These are phyloP conservation scores for Eucalyptus tenuipes DNA, from an alignment of 345 rosid species.

Conservation along the genomic window DNA sequence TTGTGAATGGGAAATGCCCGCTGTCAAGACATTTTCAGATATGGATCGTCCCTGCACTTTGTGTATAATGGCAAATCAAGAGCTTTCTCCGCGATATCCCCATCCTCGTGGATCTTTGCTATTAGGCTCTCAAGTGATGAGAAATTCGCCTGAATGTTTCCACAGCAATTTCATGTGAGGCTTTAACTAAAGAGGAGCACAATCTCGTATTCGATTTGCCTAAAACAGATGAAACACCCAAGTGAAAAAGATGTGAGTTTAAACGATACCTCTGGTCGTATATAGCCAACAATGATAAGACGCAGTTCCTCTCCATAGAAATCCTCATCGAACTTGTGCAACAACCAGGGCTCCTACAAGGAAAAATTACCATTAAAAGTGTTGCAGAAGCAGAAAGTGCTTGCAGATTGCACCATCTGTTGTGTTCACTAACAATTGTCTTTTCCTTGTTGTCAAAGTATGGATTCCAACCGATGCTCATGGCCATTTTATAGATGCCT, in stretches of 20 bases:
- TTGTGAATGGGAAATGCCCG: neutral
- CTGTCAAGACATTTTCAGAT: slow-evolving; percentile 4
- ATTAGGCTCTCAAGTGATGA: slow-evolving; percentile 55
- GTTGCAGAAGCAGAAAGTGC: neutral
- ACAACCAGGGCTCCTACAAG: slow-evolving; percentile 89
- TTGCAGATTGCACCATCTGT: neutral
- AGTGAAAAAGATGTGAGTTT: neutral
- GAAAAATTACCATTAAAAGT: neutral
- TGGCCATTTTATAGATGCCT: slow-evolving; percentile 82
- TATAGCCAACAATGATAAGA: slow-evolving; percentile 76
- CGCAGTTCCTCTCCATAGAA: slow-evolving; percentile 81
- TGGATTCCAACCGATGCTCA: slow-evolving; percentile 97
- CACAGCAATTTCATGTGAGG: neutral
- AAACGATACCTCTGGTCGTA: slow-evolving; percentile 61
- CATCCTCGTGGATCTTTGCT: slow-evolving; percentile 69
- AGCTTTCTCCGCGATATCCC: slow-evolving; percentile 56
- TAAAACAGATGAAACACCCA: neutral
- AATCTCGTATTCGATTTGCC: neutral
- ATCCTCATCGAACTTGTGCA: slow-evolving; percentile 70
- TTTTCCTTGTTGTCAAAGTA: slow-evolving; percentile 78
- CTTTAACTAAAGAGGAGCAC: neutral
- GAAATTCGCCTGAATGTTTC: slow-evolving; percentile 51
- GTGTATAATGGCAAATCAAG: slow-evolving; percentile 64
- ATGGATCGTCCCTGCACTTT: slow-evolving; percentile 42
- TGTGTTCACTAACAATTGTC: slow-evolving; percentile 54